These are phyloP conservation scores for Vigna radiata DNA, from an alignment of 306 rosid species.

Conservation along the genomic window DNA sequence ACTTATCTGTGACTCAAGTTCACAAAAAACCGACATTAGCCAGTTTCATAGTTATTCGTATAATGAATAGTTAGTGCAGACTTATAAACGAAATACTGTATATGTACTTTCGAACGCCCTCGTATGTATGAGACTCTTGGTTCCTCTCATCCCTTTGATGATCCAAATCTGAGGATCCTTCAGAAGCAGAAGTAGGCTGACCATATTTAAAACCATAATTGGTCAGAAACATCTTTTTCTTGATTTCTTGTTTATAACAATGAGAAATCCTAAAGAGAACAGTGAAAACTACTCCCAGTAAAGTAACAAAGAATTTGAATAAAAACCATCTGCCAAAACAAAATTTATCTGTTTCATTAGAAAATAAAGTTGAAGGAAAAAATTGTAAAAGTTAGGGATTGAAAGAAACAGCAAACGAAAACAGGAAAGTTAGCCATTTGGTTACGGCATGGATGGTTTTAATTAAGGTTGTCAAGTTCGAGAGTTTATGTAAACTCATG, in stretches of 20 bases:
- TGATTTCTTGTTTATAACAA: background rate
- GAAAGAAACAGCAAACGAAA: background rate
- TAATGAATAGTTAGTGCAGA: background rate
- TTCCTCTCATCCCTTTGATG: background rate
- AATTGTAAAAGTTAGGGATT: background rate
- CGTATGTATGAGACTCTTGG: background rate
- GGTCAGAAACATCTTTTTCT: background rate
- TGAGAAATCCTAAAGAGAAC: background rate
- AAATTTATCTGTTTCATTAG: background rate
- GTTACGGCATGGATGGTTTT: background rate
- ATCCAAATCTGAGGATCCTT: background rate
- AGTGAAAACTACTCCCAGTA: background rate
- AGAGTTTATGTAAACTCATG: too few species aligned
- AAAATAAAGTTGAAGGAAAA: background rate
- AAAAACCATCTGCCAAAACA: background rate
- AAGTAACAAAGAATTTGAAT: background rate
- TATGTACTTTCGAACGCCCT: conserved; percentile 26
- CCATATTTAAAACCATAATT: background rate
- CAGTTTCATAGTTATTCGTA: background rate
- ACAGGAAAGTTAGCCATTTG: background rate
- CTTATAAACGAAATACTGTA: background rate
- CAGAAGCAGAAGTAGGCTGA: conserved; percentile 14
- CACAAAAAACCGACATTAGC: background rate
- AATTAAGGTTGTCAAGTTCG: too few species aligned
- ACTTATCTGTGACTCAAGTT: background rate